These are phyloP conservation scores for Papiliotrema nemorosa DNA, from an alignment of 1,284 basidiomycete genomes.

Conservation along the genomic window DNA sequence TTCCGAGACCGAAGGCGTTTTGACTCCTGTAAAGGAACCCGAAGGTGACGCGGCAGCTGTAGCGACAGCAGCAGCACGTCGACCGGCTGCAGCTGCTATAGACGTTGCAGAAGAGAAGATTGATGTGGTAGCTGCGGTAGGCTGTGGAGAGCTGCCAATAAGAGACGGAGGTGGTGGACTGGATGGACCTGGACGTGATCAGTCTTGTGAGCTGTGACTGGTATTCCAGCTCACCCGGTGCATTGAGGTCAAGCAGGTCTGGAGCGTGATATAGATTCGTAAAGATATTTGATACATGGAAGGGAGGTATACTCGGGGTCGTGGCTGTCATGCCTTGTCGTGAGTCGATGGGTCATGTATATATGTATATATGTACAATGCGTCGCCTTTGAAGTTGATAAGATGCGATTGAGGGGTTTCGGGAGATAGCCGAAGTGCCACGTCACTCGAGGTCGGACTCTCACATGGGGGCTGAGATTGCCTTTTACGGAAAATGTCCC, in stretches of 20 bases:
- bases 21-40: neutral
- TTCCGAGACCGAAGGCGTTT: conserved; percentile 8
- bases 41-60: conserved; percentile 15
- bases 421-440: too few species aligned
- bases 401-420: too few species aligned
- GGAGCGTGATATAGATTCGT: conserved; percentile 33
- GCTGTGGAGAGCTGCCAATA: conserved; percentile 6
- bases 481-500: too few species aligned
- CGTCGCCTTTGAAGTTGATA: too few species aligned
- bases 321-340: neutral
- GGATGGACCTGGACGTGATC: conserved; percentile 12
- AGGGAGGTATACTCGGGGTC: conserved; percentile 18
- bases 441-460: too few species aligned
- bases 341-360: neutral
- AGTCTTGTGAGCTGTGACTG: neutral
- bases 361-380: too few species aligned
- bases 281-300: conserved; percentile 39
- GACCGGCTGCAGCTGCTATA: conserved; percentile 35
- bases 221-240: conserved; percentile 18
- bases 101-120: conserved; percentile 38
- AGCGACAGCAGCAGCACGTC: conserved; percentile 29
- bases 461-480: too few species aligned
- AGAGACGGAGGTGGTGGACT: conserved; percentile 14
- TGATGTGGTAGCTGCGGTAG: conserved; percentile 14
- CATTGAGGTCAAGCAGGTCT: conserved; percentile 44